Evolutionary conservation across 345 rosid genomes (phyloP), one percentile per base, ranked within the genome.

Genomic region (Populus ilicifolia): DNA sequence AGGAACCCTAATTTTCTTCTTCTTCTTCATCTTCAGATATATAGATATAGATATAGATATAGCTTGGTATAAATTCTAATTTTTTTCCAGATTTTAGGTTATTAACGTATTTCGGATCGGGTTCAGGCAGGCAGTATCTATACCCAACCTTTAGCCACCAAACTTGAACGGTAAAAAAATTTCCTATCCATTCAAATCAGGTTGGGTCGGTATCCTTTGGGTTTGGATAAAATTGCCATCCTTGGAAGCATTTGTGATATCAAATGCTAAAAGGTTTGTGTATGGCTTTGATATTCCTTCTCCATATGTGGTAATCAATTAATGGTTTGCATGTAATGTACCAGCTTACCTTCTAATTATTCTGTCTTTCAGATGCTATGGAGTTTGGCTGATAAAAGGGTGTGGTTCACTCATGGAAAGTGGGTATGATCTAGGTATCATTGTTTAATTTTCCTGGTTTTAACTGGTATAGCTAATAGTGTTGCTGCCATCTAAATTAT

Each of bases 341-440:
- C 69, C 29, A 48, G 35, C 67, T 25, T 41, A 25, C 27, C 50
- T 43, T 54, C 71, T 35, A 48, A 48, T 65, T 30, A 41, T 12
- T 74, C 48, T 39, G n/a, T 21, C 8, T 70, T 72, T 64, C 89
- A 93, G 99, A 80, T 96, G 92, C 77, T 83, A 84, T 25, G 97
- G 99, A 69, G 98, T 96, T 14, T 96, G 99, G 98, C 84, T 96
- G 83, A 89, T 96, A 78, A 92, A 98, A 25, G 76, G 98, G 68
- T 94, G 99, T 39, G 98, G 98, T 25, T 88, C 97, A 10, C 90
- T 96, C 39, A 75, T 85, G 84, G 80, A 83, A 41, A 88, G 72
- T 21, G 92, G 93, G 8, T 96, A 91, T 62, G 84, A 91, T 84
- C 87, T 94, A 68, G 90, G 86, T 73, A 74, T 77, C 86, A 88